Evolutionary conservation across 2,329 filamentous ascomycete species (phyloP), one percentile per base, ranked within the genome.

Genomic region (Arthroderma sp.): DNA sequence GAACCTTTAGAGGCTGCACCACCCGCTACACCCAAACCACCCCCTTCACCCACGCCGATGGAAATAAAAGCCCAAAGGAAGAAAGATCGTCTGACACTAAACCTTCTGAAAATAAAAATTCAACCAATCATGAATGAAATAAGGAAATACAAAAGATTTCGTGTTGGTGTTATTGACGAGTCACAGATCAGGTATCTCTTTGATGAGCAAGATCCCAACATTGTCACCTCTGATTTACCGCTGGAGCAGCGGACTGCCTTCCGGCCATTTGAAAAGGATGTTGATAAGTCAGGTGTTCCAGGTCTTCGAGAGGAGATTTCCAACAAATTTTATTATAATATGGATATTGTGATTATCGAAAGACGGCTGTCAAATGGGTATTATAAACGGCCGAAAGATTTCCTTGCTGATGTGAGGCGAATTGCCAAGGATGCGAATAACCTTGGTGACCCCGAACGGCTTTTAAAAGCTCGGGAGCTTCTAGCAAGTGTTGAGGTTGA

Each of bases 91-190:
- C 80, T 89, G 51, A 77, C 81, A 7, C 72, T 96, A 44, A 95
- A 96, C 60, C 70, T 82, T 47, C 70, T 98, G 52, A 98, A 96
- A 68, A 80, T 94, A 34, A 72, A 82, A 43, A 78, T 98, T 44
- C 88, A 95, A 62, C 86, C 85, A 1, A 85, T 96, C 53, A 95
- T 98, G 87, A 89, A 98, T 53, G 86, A 95, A 64, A 85, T 98
- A 59, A 73, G 74, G 49, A 87, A 83, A 59, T 94, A 94, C 66
- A 85, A 82, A 59, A 86, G 86, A 53, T 96, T 96, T 65, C 77
- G 87, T 49, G 78, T 80, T 45, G 81, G 85, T 1, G 77, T 85
- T 36, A 81, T 98, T 49, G 78, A 85, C 1, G 80, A 85, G 42
- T 63, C 66, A 7, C 75, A 80, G 51, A 86, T 93, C 47, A 73